Evolutionary conservation across 768 basidiomycete genomes (phyloP).

Genomic region (Myochromella boudieri): DNA sequence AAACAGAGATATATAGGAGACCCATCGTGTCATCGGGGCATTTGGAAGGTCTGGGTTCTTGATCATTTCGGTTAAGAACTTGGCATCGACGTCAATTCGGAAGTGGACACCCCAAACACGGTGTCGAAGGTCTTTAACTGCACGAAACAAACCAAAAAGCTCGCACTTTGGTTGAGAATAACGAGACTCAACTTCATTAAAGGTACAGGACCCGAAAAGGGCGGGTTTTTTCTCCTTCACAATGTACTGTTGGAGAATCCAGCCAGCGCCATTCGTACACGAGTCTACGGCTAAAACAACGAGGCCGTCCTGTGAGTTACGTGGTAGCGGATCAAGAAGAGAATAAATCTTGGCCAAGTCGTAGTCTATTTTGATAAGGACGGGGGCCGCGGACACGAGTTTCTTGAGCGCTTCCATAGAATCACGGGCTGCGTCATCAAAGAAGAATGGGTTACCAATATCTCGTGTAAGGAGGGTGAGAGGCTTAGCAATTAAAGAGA

Average conservation of each 20-base stretch:
- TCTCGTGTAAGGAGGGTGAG: slow-evolving; percentile 18
- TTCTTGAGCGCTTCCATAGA: slow-evolving; percentile 27
- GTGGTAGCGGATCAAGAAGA: slow-evolving; percentile 3
- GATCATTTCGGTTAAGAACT: slow-evolving; percentile 36
- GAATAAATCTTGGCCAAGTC: not conserved
- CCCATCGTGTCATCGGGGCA: slow-evolving; percentile 36
- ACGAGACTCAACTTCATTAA: slow-evolving; percentile 26
- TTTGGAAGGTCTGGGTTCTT: slow-evolving; percentile 35
- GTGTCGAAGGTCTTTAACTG: slow-evolving; percentile 28
- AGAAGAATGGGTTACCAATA: slow-evolving; percentile 22
- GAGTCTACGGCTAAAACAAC: slow-evolving; percentile 36
- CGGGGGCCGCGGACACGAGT: slow-evolving; percentile 20
- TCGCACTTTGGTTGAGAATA: slow-evolving; percentile 39
- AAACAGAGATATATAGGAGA: slow-evolving; percentile 32
- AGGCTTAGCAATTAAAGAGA: slow-evolving; percentile 22
- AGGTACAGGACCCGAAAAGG: slow-evolving; percentile 31
- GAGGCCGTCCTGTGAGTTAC: slow-evolving; percentile 18
- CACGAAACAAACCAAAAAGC: slow-evolving; percentile 33
- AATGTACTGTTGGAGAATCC: slow-evolving; percentile 29
- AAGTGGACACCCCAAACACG: slow-evolving; percentile 31
- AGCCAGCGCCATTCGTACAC: slow-evolving; percentile 30
- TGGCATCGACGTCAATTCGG: slow-evolving; percentile 33
- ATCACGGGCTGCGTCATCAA: slow-evolving; percentile 18
- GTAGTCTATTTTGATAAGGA: slow-evolving; percentile 33
- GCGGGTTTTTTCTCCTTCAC: slow-evolving; percentile 21